These are phyloP conservation scores for Vitellaria paradoxa DNA, from an alignment of 179 eudicot species.

Conservation along the genomic window DNA sequence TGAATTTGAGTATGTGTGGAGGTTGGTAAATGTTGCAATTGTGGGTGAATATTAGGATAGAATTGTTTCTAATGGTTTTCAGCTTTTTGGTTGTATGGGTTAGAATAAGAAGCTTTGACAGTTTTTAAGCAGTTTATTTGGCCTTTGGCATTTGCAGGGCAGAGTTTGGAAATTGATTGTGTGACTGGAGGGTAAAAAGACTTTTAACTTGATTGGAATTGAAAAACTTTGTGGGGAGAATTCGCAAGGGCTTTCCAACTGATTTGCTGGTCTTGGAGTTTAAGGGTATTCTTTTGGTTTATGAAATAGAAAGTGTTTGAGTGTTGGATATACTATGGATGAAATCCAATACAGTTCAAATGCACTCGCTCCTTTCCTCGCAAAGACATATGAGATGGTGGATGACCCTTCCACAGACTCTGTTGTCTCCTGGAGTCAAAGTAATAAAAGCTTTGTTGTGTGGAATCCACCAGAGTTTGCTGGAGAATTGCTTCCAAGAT, in stretches of 20 bases:
- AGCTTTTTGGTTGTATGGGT: background rate
- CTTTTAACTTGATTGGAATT: background rate
- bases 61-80: background rate
- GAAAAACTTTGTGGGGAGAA: background rate
- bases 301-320: background rate
- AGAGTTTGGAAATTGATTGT: background rate
- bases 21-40: background rate
- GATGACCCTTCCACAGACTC: constrained; percentile 66
- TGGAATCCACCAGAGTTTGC: constrained; percentile 71
- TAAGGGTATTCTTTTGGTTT: constrained; percentile 11
- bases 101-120: background rate
- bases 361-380: constrained; percentile 71
- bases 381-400: constrained; percentile 87
- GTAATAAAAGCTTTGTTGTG: constrained; percentile 64
- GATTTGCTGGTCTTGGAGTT: constrained; percentile 18
- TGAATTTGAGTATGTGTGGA: background rate
- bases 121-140: background rate
- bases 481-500: constrained; percentile 62
- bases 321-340: constrained; percentile 44
- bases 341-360: constrained; percentile 53
- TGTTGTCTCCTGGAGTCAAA: constrained; percentile 72
- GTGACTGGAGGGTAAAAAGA: background rate
- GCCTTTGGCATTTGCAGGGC: background rate
- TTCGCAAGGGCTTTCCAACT: background rate
- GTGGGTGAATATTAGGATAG: background rate